Conservation (phyloP, 257 asterid genomes). For the Solanum virginianum region DNA sequence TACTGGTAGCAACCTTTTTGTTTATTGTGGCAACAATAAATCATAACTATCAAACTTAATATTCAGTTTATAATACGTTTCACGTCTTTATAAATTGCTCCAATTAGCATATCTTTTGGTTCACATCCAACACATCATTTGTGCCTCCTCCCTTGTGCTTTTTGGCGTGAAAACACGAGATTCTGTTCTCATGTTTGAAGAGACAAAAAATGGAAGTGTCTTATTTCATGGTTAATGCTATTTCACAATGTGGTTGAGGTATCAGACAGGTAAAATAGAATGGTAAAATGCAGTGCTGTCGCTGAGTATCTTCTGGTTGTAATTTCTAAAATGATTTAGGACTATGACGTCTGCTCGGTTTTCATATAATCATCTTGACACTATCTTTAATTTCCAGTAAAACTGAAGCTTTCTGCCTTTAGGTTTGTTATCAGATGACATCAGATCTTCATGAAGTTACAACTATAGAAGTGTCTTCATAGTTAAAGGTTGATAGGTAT, state of each 20-base stretch:
- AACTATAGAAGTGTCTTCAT: neutral
- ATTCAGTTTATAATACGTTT: neutral
- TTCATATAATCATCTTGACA: neutral
- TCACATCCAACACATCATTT: neutral
- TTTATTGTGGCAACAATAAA: neutral
- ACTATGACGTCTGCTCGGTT: neutral
- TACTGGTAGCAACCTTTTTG: neutral
- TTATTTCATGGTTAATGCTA: neutral
- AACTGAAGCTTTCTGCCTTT: neutral
- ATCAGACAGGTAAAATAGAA: neutral
- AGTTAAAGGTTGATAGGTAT: conserved; percentile 4
- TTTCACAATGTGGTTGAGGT: neutral
- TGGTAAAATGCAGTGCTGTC: neutral
- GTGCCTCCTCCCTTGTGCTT: neutral
- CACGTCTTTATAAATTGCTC: neutral
- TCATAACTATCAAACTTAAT: neutral
- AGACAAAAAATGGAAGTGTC: neutral
- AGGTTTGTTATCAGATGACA: neutral
- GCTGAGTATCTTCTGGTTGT: neutral
- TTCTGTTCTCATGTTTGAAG: neutral
- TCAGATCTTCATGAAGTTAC: neutral
- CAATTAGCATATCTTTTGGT: neutral
- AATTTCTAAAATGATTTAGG: neutral
- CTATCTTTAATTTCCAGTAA: neutral
- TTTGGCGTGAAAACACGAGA: neutral